Evolutionary conservation across 2,329 filamentous ascomycete genomes (phyloP).

Genomic region (Aspergillus cejpii): DNA sequence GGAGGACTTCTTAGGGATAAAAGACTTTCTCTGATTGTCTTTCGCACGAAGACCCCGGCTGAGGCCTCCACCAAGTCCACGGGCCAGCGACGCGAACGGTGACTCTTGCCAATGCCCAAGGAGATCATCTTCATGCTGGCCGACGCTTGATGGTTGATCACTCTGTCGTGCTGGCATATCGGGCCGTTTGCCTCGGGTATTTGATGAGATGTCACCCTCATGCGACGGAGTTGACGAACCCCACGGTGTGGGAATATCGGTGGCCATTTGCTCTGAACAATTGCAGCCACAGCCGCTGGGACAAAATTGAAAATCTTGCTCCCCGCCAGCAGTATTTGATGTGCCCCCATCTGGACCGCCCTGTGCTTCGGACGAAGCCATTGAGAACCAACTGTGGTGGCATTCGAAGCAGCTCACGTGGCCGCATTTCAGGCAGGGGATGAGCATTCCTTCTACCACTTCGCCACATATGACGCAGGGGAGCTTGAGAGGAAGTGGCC

Average conservation of each 20-base stretch:
- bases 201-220: constrained; percentile 17
- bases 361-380: constrained; percentile 6
- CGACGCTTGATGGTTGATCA: constrained; percentile 13
- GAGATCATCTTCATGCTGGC: constrained; percentile 31
- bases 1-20: constrained; percentile 19
- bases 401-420: constrained; percentile 44
- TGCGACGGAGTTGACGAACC: constrained; percentile 16
- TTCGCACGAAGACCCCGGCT: constrained; percentile 35
- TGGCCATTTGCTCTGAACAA: constrained; percentile 36
- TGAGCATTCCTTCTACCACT: constrained; percentile 40
- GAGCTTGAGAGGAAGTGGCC: constrained; percentile 30
- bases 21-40: constrained; percentile 27
- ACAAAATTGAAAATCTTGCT: constrained; percentile 29
- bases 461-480: constrained; percentile 42
- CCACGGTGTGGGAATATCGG: constrained; percentile 30
- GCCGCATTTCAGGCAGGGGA: constrained; percentile 44
- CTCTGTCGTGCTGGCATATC: constrained; percentile 9
- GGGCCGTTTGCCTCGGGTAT: constrained; percentile 14
- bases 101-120: constrained; percentile 32
- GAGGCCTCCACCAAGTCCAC: constrained; percentile 39
- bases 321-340: constrained; percentile 9
- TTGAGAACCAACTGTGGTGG: constrained; percentile 39
- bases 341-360: constrained; percentile 11
- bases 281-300: constrained; percentile 45
- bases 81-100: constrained; percentile 37